phyloP scores from a whole-genome alignment of 2,329 filamentous ascomycete genomes.

The Monosporascus ibericus region DNA sequence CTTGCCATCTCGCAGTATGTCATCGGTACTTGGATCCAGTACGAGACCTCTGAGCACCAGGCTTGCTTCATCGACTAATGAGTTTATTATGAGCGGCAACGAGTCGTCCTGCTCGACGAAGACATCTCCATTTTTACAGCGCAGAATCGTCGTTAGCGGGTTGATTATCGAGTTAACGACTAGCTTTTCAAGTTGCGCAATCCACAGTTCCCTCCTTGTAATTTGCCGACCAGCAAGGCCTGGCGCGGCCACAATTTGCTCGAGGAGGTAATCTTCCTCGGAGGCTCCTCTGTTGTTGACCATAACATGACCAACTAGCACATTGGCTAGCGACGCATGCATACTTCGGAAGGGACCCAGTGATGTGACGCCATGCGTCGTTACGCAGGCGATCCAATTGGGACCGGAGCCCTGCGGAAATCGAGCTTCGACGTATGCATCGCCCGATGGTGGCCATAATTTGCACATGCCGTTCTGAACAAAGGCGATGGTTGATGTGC shows the following conservation, averaged over 20 bases:
- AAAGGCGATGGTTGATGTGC: constrained; percentile 69
- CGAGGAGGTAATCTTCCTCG: constrained; percentile 31
- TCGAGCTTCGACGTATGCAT: constrained; percentile 34
- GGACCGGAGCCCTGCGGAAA: constrained; percentile 41
- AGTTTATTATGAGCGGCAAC: constrained; percentile 56
- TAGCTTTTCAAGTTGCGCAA: constrained; percentile 78
- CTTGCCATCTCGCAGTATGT: constrained; percentile 27
- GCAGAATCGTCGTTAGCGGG: constrained; percentile 73
- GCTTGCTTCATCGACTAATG: constrained; percentile 68
- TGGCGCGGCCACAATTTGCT: constrained; percentile 36
- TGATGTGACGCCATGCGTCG: constrained; percentile 50
- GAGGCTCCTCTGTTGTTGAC: constrained; percentile 11
- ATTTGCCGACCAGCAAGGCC: constrained; percentile 36
- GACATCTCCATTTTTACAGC: constrained; percentile 72
- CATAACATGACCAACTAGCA: constrained; percentile 42
- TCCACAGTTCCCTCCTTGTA: constrained; percentile 39
- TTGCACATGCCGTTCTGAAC: constrained; percentile 83
- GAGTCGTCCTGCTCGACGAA: constrained; percentile 49
- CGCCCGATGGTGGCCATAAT: constrained; percentile 48
- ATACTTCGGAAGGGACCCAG: constrained; percentile 43
- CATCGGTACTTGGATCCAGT: constrained; percentile 43
- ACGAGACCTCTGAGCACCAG: constrained; percentile 65
- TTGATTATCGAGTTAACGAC: constrained; percentile 77
- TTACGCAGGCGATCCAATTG: constrained; percentile 64
- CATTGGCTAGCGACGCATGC: constrained; percentile 44